Base-by-base conservation (phyloP, 129 eudicot genomes). In the Erigeron canadensis region DNA sequence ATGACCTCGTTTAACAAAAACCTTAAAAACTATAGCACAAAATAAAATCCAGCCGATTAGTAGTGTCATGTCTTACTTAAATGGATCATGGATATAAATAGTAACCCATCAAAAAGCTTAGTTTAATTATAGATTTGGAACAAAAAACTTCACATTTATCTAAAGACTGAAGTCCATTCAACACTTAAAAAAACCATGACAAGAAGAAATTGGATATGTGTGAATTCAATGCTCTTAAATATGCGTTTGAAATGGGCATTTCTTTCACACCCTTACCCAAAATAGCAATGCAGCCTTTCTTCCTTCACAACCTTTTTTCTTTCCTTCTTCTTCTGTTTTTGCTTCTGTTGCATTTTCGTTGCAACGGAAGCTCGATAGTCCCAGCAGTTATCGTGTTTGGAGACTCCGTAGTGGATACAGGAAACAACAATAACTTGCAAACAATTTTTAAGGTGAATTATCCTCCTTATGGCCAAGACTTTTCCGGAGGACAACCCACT, bases 401-500 rank as follows among this genome's bases (percentile, higher is more conserved):
- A 73, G 97, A 91, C 74, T 91, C 97, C 2, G 80, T 87, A 51
- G 88, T 91, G 1, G 97, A 91, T 77, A 86, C 95, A 8, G 95
- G 97, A 40, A 91, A 91, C 78, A 91, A 91, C 58, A 85, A 87
- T 77, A 16, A 84, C 39, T 51, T 86, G 10, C 22, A 71, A 34
- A 91, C 97, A 1, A 79, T 88, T 43, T 77, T 78, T 12, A 88
- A 84, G 82, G 95, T 84, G 76, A 88, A 91, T 75, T 91, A 77
- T 54, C 91, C 91, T 75, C 97, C 97, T 38, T 91, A 88, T 74
- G 97, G 97, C 5, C 78, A 80, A 72, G 97, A 91, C 70, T 91
- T 91, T 53, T 80, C 57, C 45, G 91, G 95, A 37, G 91, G 93
- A 53, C 79, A 74, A 75, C 90, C 97, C 38, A 85, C 95, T 0